Evolutionary conservation across 352 stramenopile species (phyloP).

Genomic region (Pythium utonaiense): DNA sequence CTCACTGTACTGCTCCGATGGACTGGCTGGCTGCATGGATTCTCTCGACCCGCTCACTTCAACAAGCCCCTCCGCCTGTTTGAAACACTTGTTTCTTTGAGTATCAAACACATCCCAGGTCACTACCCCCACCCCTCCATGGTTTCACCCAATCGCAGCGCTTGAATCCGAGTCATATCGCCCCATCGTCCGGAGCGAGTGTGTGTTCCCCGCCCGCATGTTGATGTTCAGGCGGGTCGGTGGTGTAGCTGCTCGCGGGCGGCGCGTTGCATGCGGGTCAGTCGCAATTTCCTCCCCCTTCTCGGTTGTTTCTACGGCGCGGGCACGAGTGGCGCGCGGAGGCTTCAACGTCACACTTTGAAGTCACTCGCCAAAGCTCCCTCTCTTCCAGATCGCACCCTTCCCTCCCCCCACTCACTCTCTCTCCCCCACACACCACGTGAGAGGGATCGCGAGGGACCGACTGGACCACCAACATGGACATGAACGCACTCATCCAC

Average conservation of each 20-base stretch:
- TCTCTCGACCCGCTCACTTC: constrained; percentile 34
- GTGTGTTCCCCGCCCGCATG: constrained; percentile 20
- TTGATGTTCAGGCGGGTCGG: constrained; percentile 28
- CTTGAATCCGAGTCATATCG: not conserved
- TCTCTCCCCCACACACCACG: not conserved
- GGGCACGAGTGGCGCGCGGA: constrained; percentile 24
- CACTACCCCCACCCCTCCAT: constrained; percentile 1
- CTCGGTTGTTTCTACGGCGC: constrained; percentile 3
- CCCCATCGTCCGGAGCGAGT: constrained; percentile 15
- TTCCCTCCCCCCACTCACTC: not conserved
- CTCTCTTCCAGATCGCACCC: too few relatives aligned
- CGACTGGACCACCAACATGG: constrained; percentile 31
- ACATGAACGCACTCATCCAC: constrained; percentile 78
- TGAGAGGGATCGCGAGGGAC: too few relatives aligned
- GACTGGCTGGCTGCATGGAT: constrained; percentile 13
- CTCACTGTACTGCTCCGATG: constrained; percentile 10
- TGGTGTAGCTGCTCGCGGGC: not conserved
- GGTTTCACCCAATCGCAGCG: constrained; percentile 16
- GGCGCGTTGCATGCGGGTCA: constrained; percentile 13
- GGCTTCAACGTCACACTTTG: constrained; percentile 32
- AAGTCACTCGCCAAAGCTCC: constrained; percentile 14
- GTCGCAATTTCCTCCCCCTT: constrained; percentile 28
- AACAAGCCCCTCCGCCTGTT: constrained; percentile 29
- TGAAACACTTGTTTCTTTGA: constrained; percentile 26
- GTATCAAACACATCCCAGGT: constrained; percentile 14